phyloP scores from a whole-genome alignment of 1,284 basidiomycete species.

The Sporisorium graminicola region DNA sequence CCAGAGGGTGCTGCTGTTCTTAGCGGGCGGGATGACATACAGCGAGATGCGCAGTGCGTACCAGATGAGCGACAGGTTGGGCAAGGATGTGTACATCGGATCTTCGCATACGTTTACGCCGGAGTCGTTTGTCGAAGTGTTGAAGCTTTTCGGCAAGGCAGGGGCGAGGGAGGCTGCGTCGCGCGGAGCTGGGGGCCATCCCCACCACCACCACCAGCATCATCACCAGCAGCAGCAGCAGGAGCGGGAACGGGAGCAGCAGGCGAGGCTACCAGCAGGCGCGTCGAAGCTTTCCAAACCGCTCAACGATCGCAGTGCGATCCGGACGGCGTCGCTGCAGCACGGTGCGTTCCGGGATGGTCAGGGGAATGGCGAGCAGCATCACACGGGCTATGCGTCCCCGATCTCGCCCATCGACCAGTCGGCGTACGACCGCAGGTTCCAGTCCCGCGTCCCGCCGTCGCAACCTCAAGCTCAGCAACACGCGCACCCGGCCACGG shows the following conservation, averaged over 20 bases:
- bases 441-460: constrained; percentile 13
- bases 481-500: neutral
- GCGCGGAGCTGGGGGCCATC: neutral
- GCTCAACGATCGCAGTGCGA: constrained; percentile 47
- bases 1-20: constrained; percentile 88
- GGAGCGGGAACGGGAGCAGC: too few relatives aligned
- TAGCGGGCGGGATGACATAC: constrained; percentile 96
- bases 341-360: constrained; percentile 16
- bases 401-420: constrained; percentile 13
- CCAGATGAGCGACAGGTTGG: constrained; percentile 79
- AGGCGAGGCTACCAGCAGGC: constrained; percentile 27
- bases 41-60: constrained; percentile 93
- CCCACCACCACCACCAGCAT: constrained; percentile 12
- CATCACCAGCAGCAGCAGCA: constrained; percentile 7
- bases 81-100: constrained; percentile 92
- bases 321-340: constrained; percentile 33
- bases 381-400: constrained; percentile 15
- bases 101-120: constrained; percentile 91
- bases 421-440: constrained; percentile 29
- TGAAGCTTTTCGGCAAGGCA: constrained; percentile 74
- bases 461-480: constrained; percentile 18
- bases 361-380: constrained; percentile 1
- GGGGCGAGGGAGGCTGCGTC: constrained; percentile 28
- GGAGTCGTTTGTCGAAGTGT: constrained; percentile 83
- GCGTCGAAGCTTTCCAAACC: constrained; percentile 44